These are phyloP conservation scores for Coelastrella sp. DNA, from an alignment of 139 green algal genomes.

Conservation along the genomic window DNA sequence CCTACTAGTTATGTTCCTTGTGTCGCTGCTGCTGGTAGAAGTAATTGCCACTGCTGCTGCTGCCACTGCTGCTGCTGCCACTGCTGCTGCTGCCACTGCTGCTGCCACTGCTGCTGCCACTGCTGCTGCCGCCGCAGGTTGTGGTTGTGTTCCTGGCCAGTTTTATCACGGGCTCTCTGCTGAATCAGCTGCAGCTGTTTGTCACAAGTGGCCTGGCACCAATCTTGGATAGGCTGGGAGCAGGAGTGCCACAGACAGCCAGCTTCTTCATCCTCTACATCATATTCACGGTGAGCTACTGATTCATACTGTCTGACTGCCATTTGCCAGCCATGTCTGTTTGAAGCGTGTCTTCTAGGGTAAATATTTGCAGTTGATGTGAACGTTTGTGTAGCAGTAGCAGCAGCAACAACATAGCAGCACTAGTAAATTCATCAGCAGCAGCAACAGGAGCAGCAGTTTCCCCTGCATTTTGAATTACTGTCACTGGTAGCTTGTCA, in stretches of 20 bases:
- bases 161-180: conserved; percentile 34
- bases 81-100: background rate
- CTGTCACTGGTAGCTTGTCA: too few species aligned
- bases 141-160: conserved; percentile 72
- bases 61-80: background rate
- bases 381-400: too few species aligned
- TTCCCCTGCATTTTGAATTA: too few species aligned
- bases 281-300: conserved; percentile 53
- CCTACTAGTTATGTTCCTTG: too few species aligned
- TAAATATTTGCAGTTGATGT: too few species aligned
- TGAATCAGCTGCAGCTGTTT: conserved; percentile 35
- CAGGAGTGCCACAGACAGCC: conserved; percentile 74
- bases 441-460: too few species aligned
- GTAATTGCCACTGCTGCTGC: background rate
- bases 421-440: too few species aligned
- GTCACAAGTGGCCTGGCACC: background rate
- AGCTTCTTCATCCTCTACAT: conserved; percentile 86
- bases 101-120: background rate
- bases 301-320: background rate
- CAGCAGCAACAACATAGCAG: too few species aligned
- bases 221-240: conserved; percentile 2
- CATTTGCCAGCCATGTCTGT: background rate
- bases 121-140: conserved; percentile 58
- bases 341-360: too few species aligned
- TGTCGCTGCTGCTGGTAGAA: too few species aligned